phyloP scores from a whole-genome alignment of 75 land plant species.

The Cunninghamia lanceolata region DNA sequence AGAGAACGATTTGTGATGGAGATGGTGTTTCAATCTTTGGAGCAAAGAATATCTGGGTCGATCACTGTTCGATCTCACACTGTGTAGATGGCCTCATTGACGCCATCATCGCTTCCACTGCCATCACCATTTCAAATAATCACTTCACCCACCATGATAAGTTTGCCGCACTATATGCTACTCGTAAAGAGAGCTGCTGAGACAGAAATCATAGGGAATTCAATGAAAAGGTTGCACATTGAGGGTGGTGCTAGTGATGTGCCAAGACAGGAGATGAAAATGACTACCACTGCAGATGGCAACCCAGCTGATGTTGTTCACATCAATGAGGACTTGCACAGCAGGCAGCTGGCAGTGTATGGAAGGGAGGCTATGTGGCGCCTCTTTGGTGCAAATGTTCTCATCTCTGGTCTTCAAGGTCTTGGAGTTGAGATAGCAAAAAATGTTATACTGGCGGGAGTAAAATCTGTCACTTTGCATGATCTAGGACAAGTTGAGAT shows the following conservation, averaged over 20 bases:
- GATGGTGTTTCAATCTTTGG: constrained; percentile 45
- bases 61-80: constrained; percentile 31
- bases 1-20: constrained; percentile 42
- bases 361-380: constrained; percentile 90
- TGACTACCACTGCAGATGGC: constrained; percentile 30
- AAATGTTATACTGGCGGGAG: too few species aligned
- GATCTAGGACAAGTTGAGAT: constrained; percentile 57
- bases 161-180: constrained; percentile 76
- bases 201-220: constrained; percentile 25
- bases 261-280: neutral
- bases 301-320: constrained; percentile 30
- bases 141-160: constrained; percentile 47
- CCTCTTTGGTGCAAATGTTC: constrained; percentile 73
- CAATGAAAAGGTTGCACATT: constrained; percentile 28
- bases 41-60: constrained; percentile 41
- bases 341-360: constrained; percentile 93
- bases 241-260: constrained; percentile 24
- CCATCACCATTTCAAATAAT: constrained; percentile 44
- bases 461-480: constrained; percentile 72
- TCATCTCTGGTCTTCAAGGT: constrained; percentile 86
- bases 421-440: constrained; percentile 92
- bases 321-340: constrained; percentile 94
- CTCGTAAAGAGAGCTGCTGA: constrained; percentile 79
- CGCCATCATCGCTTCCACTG: constrained; percentile 41
- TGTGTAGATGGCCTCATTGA: constrained; percentile 40